phyloP scores from a whole-genome alignment of 176 grass and related monocot species.

The Bromus sterilis region DNA sequence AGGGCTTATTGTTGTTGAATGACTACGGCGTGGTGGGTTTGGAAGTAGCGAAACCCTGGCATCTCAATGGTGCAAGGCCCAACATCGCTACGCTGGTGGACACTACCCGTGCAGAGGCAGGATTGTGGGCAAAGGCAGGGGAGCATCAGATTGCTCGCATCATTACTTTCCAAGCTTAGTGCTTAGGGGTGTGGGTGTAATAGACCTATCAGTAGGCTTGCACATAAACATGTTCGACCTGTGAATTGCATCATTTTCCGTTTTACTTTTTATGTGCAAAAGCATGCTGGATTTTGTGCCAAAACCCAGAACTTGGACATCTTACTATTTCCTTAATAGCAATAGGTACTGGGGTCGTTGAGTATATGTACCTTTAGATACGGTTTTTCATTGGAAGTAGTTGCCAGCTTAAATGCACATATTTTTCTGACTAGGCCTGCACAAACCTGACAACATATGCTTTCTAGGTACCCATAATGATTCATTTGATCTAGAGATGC shows the following conservation, averaged over 20 bases:
- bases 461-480: conserved; percentile 39
- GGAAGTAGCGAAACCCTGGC: neutral
- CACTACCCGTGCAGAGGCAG: neutral
- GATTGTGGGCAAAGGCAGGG: neutral
- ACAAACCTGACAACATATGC: conserved; percentile 1
- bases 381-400: neutral
- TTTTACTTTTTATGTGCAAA: neutral
- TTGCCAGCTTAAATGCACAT: neutral
- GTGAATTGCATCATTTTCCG: neutral
- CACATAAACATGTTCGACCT: neutral
- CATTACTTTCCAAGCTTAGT: neutral
- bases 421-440: neutral
- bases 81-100: neutral
- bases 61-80: neutral
- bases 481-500: conserved; percentile 41
- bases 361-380: neutral
- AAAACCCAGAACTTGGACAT: neutral
- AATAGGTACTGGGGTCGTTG: neutral
- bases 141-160: neutral
- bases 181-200: neutral
- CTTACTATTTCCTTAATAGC: neutral
- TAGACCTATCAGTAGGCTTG: neutral
- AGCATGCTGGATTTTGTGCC: neutral
- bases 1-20: neutral
- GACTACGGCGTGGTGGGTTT: neutral